phyloP scores from a whole-genome alignment of 129 eudicot species.

The Flaveria ramosissima region DNA sequence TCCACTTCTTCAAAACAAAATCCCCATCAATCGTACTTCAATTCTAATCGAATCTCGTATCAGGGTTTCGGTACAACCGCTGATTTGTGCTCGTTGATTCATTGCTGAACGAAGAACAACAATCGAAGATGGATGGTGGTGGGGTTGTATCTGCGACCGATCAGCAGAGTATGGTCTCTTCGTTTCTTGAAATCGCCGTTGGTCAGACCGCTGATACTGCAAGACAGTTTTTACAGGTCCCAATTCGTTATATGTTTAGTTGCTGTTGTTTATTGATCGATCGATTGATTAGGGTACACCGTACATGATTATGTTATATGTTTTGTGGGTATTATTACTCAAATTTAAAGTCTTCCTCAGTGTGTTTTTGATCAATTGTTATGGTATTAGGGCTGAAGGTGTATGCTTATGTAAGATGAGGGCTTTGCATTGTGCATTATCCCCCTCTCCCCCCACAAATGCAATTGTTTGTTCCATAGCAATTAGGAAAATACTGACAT shows the following conservation, averaged over 20 bases:
- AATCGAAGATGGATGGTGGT: slow-evolving; percentile 56
- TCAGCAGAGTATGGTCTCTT: slow-evolving; percentile 67
- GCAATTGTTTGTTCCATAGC: too few relatives aligned
- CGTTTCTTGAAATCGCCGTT: slow-evolving; percentile 92
- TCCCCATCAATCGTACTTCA: not conserved
- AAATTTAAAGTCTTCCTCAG: not conserved
- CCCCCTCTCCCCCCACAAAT: too few relatives aligned
- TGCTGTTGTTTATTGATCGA: not conserved
- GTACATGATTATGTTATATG: not conserved
- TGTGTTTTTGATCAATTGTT: not conserved
- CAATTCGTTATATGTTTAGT: slow-evolving; percentile 2
- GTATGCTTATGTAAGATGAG: too few relatives aligned
- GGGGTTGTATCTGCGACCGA: slow-evolving; percentile 50
- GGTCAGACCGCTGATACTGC: slow-evolving; percentile 92
- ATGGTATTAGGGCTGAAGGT: too few relatives aligned
- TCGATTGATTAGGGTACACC: not conserved
- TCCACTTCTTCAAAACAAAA: not conserved
- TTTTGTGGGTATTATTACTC: not conserved
- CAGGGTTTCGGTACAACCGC: not conserved
- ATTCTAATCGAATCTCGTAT: slow-evolving; percentile 18
- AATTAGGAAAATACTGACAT: too few relatives aligned
- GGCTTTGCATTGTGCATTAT: too few relatives aligned
- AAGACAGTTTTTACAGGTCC: slow-evolving; percentile 85
- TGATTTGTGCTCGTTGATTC: not conserved
- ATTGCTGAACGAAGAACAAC: not conserved